Evolutionary conservation across 2,329 filamentous ascomycete genomes (phyloP), one percentile per base, ranked within the genome.

Genomic region (Verruconis gallopava): DNA sequence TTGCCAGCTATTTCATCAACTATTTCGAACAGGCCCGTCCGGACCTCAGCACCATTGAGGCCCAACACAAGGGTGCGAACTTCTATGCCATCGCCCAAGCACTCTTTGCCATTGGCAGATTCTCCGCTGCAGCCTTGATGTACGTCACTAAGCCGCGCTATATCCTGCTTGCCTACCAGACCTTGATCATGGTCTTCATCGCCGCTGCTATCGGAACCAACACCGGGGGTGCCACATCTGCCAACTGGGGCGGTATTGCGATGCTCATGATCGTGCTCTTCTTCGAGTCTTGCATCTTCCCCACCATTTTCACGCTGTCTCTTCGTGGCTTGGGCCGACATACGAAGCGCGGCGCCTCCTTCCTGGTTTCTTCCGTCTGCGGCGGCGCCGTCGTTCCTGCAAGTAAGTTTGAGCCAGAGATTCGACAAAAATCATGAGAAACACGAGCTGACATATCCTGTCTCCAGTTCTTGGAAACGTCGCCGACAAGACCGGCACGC

Each of bases 1-100:
- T 79, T 43, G 76, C 76, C 1, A 59, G 59, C 25, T 59, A 54
- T 51, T 62, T 61, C 53, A 61, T 62, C 52, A 62, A 61, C 51
- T 61, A 52, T 51, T 59, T 52, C 43, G 48, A 50, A 6, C 51
- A 61, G 40, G 55, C 58, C 1, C 54, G 56, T 15, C 58, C 58
- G 5, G 50, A 60, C 30, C 43, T 53, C 11, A 35, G 15, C 20
- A 30, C 46, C 36, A 52, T 51, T 21, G 44, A 49, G 5, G 48
- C 56, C 14, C 58, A 60, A 38, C 48, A 51, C 44, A 48, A 59
- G 48, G 58, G 56, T 36, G 51, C 56, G 36, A 58, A 61, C 47
- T 60, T 55, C 51, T 59, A 59, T 43, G 59, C 59, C 37, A 56
- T 61, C 36, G 59, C 56, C 1, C 59, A 61, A 43, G 55, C 48